phyloP scores from a whole-genome alignment of 371 early-diverging fungal genomes.

The Dichotomocladium elegans region DNA sequence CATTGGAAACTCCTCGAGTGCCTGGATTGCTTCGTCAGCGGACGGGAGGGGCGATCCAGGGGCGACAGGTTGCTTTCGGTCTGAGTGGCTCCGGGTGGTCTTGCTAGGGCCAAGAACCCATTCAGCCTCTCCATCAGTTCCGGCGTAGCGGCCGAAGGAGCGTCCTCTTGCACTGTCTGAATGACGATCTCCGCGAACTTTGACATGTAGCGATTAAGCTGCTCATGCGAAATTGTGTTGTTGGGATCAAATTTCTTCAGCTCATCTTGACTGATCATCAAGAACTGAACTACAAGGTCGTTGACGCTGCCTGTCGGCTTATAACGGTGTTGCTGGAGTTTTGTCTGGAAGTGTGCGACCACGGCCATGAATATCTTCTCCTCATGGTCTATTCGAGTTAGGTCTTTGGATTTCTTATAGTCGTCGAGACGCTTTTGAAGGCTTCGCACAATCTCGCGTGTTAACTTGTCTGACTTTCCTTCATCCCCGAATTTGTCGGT shows the following conservation, averaged over 20 bases:
- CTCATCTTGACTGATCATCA: constrained; percentile 30
- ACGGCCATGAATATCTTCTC: constrained; percentile 25
- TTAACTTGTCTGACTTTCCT: constrained; percentile 33
- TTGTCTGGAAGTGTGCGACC: constrained; percentile 15
- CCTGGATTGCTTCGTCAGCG: constrained; percentile 23
- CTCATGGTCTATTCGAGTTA: constrained; percentile 11
- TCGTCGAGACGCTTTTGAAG: constrained; percentile 31
- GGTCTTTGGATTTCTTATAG: constrained; percentile 21
- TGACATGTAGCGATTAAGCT: constrained; percentile 28
- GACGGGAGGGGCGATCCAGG: constrained; percentile 5
- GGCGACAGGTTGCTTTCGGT: constrained; percentile 14
- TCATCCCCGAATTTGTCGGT: constrained; percentile 29
- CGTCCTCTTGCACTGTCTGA: constrained; percentile 36
- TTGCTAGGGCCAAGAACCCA: constrained; percentile 19
- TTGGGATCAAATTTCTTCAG: constrained; percentile 15
- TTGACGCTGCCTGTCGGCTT: constrained; percentile 32
- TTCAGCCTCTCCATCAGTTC: constrained; percentile 35
- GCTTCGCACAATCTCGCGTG: constrained; percentile 31
- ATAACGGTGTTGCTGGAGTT: constrained; percentile 27
- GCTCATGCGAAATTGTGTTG: constrained; percentile 21
- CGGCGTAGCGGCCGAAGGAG: constrained; percentile 29
- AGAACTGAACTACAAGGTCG: constrained; percentile 32
- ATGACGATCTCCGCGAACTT: constrained; percentile 35
- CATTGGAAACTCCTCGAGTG: constrained; percentile 39
- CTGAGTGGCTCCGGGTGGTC: constrained; percentile 8